Conservation (phyloP, 495 filamentous ascomycete species). For the Aspergillus homomorphus region DNA sequence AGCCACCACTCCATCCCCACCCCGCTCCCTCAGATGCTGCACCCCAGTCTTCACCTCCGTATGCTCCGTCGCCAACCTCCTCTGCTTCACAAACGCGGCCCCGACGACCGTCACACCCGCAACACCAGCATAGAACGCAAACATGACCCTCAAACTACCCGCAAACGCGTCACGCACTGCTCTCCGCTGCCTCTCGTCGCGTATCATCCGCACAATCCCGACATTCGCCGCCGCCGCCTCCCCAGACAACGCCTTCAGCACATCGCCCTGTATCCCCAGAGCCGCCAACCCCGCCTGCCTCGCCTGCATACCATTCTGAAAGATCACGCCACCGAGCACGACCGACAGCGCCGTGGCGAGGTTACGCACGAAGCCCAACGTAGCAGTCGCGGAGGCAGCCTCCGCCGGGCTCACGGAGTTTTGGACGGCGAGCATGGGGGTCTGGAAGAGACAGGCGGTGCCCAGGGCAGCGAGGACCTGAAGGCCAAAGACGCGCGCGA, state of each 20-base stretch:
- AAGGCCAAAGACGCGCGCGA: conserved; percentile 58
- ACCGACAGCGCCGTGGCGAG: conserved; percentile 49
- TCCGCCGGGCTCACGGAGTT: conserved; percentile 28
- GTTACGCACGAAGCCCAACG: conserved; percentile 35
- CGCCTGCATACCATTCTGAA: conserved; percentile 30
- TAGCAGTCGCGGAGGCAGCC: conserved; percentile 38
- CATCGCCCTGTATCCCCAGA: not conserved
- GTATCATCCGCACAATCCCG: not conserved
- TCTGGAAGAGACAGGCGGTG: conserved; percentile 63
- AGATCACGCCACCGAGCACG: conserved; percentile 69
- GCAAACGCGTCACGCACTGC: conserved; percentile 39
- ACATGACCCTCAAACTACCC: conserved; percentile 46
- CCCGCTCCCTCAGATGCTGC: not conserved
- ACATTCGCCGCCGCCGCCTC: conserved; percentile 4
- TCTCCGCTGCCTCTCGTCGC: not conserved
- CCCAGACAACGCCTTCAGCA: not conserved
- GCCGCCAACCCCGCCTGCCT: not conserved
- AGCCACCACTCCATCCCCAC: not conserved
- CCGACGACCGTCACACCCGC: conserved; percentile 35
- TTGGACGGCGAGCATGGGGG: conserved; percentile 42
- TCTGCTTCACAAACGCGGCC: conserved; percentile 6
- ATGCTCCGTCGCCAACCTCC: conserved; percentile 7
- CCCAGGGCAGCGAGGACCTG: conserved; percentile 53
- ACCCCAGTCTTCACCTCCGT: conserved; percentile 12
- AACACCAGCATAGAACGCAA: conserved; percentile 45